These are phyloP conservation scores for Geranium rotundifolium DNA, from an alignment of 345 rosid species.

Conservation along the genomic window DNA sequence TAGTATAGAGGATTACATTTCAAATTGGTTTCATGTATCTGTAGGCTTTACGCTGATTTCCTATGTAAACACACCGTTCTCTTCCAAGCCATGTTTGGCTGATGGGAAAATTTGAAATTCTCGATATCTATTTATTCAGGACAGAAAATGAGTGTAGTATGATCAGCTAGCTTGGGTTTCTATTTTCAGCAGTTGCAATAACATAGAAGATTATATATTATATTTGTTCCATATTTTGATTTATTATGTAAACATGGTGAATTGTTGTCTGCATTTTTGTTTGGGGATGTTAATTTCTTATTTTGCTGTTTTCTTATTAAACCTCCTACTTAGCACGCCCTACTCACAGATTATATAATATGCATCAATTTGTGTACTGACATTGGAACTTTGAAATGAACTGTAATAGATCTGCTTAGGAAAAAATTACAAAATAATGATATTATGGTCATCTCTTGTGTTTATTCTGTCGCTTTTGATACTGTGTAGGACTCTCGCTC, in stretches of 20 bases:
- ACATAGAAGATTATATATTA: too few relatives aligned
- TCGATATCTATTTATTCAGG: not conserved
- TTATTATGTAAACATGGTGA: not conserved
- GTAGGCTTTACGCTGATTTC: too few relatives aligned
- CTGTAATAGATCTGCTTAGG: not conserved
- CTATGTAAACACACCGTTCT: too few relatives aligned
- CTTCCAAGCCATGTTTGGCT: too few relatives aligned
- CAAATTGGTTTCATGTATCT: too few relatives aligned
- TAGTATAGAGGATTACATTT: too few relatives aligned
- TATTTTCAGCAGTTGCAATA: too few relatives aligned
- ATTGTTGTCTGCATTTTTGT: not conserved
- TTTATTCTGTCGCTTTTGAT: conserved; percentile 4
- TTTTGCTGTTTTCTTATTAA: not conserved
- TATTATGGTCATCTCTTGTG: not conserved
- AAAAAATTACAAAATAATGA: not conserved
- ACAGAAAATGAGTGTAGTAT: not conserved
- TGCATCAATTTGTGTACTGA: not conserved
- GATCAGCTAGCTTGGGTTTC: not conserved
- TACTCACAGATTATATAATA: not conserved
- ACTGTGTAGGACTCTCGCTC: conserved; percentile 74
- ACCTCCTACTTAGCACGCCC: not conserved
- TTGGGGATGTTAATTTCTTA: too few relatives aligned
- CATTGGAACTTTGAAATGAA: not conserved
- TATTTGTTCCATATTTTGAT: not conserved
- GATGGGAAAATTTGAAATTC: not conserved